Evolutionary conservation across 2,329 filamentous ascomycete species (phyloP).

Genomic region (Trichoderma oligosporum): DNA sequence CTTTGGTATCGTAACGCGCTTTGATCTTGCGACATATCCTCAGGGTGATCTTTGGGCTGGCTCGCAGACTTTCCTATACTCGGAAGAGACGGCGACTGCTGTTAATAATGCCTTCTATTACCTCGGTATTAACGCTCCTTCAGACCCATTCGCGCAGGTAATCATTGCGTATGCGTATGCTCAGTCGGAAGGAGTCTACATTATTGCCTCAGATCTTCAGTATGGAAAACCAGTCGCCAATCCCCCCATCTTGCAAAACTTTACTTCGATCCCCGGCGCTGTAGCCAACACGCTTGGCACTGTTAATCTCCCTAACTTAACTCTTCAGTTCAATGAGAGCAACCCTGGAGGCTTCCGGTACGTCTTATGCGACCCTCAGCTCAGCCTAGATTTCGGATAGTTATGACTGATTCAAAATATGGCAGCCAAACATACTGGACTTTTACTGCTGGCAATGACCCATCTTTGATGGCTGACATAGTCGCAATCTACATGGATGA

Average conservation of each 20-base stretch:
- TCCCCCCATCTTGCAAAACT: conserved; percentile 24
- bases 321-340: conserved; percentile 24
- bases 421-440: conserved; percentile 26
- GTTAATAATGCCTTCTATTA: conserved; percentile 25
- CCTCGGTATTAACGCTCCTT: conserved; percentile 22
- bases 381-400: too few relatives aligned
- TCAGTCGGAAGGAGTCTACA: conserved; percentile 17
- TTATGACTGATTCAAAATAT: neutral
- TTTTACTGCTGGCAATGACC: conserved; percentile 22
- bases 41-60: conserved; percentile 40
- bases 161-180: conserved; percentile 26
- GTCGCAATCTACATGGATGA: conserved; percentile 25
- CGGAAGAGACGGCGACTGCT: conserved; percentile 24
- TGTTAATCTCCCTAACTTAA: conserved; percentile 22
- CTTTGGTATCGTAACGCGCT: conserved; percentile 28
- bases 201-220: conserved; percentile 24
- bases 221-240: conserved; percentile 22
- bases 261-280: conserved; percentile 23
- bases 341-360: conserved; percentile 27
- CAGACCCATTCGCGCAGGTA: conserved; percentile 25
- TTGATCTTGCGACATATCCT: conserved; percentile 37
- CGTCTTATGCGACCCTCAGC: too few relatives aligned
- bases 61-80: conserved; percentile 30
- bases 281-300: conserved; percentile 22
- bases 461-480: conserved; percentile 24